Conservation (phyloP, 257 asterid species). For the Cordia subcordata region DNA sequence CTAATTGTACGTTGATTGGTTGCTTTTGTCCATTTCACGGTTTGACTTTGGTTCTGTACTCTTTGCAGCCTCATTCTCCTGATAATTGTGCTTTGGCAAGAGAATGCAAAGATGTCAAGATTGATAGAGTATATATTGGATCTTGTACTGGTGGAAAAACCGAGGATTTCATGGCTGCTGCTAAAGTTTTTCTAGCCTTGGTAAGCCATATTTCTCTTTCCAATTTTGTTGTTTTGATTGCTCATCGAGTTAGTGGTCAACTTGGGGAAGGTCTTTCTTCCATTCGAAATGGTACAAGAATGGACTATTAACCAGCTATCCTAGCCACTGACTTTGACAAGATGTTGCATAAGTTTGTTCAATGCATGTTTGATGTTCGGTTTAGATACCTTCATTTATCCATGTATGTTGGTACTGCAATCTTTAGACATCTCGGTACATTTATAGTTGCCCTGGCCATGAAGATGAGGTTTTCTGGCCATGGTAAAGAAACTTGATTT, state of each 20-base stretch:
- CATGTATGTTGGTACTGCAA: no score
- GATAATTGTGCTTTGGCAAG: conserved; percentile 95
- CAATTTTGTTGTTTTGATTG: neutral
- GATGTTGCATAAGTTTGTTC: no score
- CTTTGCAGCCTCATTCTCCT: conserved; percentile 88
- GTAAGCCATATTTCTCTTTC: conserved; percentile 33
- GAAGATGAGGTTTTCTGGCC: no score
- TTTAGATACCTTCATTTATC: no score
- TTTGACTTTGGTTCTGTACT: conserved; percentile 7
- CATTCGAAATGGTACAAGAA: neutral
- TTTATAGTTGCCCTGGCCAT: no score
- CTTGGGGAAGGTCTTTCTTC: neutral
- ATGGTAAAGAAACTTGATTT: no score
- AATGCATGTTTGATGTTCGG: no score
- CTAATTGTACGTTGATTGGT: neutral
- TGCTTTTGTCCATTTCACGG: neutral
- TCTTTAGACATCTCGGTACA: no score
- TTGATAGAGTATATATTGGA: conserved; percentile 91
- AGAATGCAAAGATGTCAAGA: conserved; percentile 91
- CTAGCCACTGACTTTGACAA: no score
- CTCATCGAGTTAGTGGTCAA: neutral
- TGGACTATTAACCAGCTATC: neutral
- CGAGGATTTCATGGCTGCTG: conserved; percentile 98
- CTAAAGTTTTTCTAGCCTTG: conserved; percentile 80
- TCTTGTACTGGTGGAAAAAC: conserved; percentile 98